Conservation (phyloP, 2,329 filamentous ascomycete genomes). For the Scedosporium apiospermum region DNA sequence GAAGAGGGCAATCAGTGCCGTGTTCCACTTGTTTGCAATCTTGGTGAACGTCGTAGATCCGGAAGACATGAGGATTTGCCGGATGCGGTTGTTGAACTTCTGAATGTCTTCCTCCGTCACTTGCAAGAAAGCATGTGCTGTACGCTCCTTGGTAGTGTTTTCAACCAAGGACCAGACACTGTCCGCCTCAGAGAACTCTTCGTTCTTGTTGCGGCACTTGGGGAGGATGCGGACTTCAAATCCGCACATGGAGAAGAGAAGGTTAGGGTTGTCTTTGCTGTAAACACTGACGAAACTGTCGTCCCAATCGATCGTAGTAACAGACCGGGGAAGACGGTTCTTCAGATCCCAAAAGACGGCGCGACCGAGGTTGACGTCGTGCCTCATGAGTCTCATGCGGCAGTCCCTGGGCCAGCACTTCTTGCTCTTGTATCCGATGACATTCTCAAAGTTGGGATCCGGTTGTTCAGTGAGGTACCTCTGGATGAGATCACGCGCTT, state of each 20-base stretch:
- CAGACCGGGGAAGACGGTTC: conserved; percentile 85
- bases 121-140: conserved; percentile 92
- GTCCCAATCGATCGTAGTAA: conserved; percentile 98
- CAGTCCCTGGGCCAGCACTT: conserved; percentile 99
- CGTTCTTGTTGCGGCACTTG: conserved; percentile 88
- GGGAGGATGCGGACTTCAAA: conserved; percentile 96
- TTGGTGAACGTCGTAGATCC: conserved; percentile 99
- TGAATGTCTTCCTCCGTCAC: conserved; percentile 97
- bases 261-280: conserved; percentile 92
- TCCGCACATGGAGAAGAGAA: conserved; percentile 95
- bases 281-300: conserved; percentile 98
- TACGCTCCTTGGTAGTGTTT: conserved; percentile 93
- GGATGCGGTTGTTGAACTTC: conserved; percentile 98
- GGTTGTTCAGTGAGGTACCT: conserved; percentile 96
- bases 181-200: conserved; percentile 95
- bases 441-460: conserved; percentile 98
- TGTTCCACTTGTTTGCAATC: conserved; percentile 99
- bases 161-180: conserved; percentile 97
- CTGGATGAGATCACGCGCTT: conserved; percentile 92
- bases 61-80: conserved; percentile 98
- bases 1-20: conserved; percentile 89
- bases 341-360: conserved; percentile 99
- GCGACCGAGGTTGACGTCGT: conserved; percentile 94
- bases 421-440: conserved; percentile 98
- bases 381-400: conserved; percentile 95